Base-by-base conservation (phyloP, 1,284 basidiomycete species). In the Somion occarium region DNA sequence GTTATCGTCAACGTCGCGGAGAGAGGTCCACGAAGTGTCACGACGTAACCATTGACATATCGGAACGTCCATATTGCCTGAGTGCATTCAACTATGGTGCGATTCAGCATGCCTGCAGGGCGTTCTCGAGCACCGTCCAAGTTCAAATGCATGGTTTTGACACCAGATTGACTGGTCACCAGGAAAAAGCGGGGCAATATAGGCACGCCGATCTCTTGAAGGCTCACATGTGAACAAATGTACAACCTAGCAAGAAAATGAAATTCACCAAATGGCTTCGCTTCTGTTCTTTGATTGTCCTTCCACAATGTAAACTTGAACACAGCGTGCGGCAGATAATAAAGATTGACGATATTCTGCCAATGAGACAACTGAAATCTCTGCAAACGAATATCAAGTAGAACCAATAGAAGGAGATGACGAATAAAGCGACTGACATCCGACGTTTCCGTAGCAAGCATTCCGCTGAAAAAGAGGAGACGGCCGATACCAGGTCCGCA, bases 141-240 rank as follows among this genome's bases (percentile, higher is more conserved):
- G 3, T 78, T 76, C 20, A 91, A 66, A 15, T 79, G 75, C 85
- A 91, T 89, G 12, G 83, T 83, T 56, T 81, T 82, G 47, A 90
- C 88, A 18, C 88, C 88, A 3, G 88, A 88, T 62, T 88, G 84
- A 2, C 82, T 83, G 0, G 86, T 89, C 22, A 88, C 85, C 25
- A 88, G 76, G 69, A 91, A 88, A 68, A 90, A 89, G 34, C 87
- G 82, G n/a, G 88, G 83, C 26, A 91, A 71, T 52, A 90, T 87
- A 22, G 83, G 82, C 43, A 82, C 76, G 45, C 80, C 80, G 53
- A 91, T 86, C 69, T 89, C 88, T 90, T 64, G 22, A 19, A n/a
- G 22, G 41, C 18, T 3, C 15, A 23, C 7, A 22, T 18, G 18
- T 2, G 42, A 12, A 11, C 24, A 43, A 15, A 46, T 41, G 20